Evolutionary conservation across 2,329 filamentous ascomycete species (phyloP).

Genomic region (Blastomyces silverae): DNA sequence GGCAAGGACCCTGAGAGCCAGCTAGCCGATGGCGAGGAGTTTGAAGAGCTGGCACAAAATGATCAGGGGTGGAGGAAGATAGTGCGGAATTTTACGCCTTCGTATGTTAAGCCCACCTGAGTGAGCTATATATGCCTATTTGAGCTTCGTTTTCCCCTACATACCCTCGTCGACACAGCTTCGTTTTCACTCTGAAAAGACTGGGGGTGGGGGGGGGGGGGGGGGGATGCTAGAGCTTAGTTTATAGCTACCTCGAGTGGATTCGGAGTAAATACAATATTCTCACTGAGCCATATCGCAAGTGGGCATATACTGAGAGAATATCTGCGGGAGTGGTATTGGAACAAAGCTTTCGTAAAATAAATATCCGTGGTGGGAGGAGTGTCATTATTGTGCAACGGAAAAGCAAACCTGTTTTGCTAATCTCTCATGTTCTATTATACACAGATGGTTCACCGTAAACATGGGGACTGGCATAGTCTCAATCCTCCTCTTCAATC

Average conservation of each 20-base stretch:
- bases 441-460: conserved; percentile 37
- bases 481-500: conserved; percentile 33
- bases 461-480: conserved; percentile 42
- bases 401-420: not conserved
- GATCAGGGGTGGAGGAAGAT: conserved; percentile 23
- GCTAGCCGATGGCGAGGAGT: conserved; percentile 8
- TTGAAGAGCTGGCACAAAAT: conserved; percentile 16
- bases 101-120: conserved; percentile 18
- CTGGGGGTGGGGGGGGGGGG: too few relatives aligned
- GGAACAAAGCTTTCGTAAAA: not conserved
- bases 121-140: too few relatives aligned
- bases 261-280: not conserved
- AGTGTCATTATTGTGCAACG: too few relatives aligned
- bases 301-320: not conserved
- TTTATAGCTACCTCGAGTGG: not conserved
- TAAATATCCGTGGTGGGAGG: not conserved
- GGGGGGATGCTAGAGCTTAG: not conserved
- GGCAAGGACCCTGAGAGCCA: not conserved
- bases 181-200: not conserved
- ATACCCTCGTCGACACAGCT: too few relatives aligned
- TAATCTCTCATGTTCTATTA: conserved; percentile 1
- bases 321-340: not conserved
- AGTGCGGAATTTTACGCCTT: conserved; percentile 26
- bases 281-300: conserved; percentile 4
- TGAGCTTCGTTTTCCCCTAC: too few relatives aligned